A percentile compares a stretch with the other conserved stretches of the same genome.
phyloP scores from a whole-genome alignment of 2,329 filamentous ascomycete genomes.

The Rhynchosporium graminicola region DNA sequence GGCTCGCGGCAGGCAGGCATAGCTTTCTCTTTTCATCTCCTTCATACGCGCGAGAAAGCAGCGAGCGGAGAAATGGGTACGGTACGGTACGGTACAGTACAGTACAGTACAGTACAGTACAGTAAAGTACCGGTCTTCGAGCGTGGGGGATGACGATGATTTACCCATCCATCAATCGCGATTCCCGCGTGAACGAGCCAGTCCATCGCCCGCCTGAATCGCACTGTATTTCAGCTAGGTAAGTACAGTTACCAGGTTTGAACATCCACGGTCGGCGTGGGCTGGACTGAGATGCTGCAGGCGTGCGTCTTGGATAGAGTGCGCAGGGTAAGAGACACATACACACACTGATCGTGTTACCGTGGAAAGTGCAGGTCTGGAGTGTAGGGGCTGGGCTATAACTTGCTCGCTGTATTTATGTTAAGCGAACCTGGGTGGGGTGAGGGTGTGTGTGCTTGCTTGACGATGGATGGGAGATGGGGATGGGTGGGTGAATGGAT shows the following conservation, averaged over 20 bases:
- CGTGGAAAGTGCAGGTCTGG: neutral
- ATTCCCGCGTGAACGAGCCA: neutral
- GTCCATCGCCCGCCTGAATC: neutral
- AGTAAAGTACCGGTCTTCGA: neutral
- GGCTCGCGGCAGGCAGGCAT: neutral
- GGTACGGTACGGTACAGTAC: no score
- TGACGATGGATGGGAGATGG: neutral
- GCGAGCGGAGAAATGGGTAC: no score
- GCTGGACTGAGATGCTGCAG: neutral
- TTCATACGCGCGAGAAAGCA: neutral
- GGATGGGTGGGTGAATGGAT: neutral
- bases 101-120: no score
- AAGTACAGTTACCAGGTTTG: neutral
- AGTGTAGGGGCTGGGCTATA: neutral
- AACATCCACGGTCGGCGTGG: neutral
- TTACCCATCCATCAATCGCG: neutral
- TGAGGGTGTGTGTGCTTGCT: neutral
- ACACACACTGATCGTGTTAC: conserved; percentile 2
- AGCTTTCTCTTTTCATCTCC: neutral
- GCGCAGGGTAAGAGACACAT: neutral
- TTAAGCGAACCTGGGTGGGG: neutral
- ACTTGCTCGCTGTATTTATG: neutral
- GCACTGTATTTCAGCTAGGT: neutral
- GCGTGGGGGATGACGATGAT: conserved; percentile 2
- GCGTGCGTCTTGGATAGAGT: neutral